Evolutionary conservation across 176 grass and related monocot genomes (phyloP).

Genomic region (Zoysia japonica): DNA sequence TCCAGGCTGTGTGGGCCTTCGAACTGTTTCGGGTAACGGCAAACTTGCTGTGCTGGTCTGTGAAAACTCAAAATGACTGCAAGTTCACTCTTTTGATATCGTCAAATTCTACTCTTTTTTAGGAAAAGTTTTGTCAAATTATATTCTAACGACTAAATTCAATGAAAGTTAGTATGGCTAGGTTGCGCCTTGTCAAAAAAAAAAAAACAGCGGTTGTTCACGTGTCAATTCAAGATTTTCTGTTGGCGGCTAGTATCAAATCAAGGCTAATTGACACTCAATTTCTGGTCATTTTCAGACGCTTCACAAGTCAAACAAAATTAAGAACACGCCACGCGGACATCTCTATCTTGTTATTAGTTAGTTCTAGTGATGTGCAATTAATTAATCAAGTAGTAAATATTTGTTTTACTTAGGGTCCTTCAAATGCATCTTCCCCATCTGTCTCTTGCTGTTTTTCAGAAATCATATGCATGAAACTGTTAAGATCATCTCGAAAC

Average conservation of each 20-base stretch:
- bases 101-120: no score
- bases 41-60: no score
- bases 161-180: no score
- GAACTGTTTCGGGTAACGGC: no score
- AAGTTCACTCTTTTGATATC: no score
- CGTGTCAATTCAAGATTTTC: background rate
- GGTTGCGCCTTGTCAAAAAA: background rate
- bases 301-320: background rate
- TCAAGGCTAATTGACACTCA: background rate
- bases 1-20: background rate
- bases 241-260: background rate
- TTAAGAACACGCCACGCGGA: background rate
- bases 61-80: no score
- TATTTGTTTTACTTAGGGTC: background rate
- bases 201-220: background rate
- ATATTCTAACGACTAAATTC: no score
- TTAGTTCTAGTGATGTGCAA: no score
- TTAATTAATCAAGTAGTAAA: background rate
- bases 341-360: background rate
- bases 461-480: background rate
- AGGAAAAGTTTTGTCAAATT: no score
- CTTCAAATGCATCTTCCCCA: no score
- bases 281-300: background rate
- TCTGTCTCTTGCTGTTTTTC: no score
- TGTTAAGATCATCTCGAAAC: background rate